Base-by-base conservation (phyloP, 208 protist genomes). In the Acanthamoeba rhysodes region DNA sequence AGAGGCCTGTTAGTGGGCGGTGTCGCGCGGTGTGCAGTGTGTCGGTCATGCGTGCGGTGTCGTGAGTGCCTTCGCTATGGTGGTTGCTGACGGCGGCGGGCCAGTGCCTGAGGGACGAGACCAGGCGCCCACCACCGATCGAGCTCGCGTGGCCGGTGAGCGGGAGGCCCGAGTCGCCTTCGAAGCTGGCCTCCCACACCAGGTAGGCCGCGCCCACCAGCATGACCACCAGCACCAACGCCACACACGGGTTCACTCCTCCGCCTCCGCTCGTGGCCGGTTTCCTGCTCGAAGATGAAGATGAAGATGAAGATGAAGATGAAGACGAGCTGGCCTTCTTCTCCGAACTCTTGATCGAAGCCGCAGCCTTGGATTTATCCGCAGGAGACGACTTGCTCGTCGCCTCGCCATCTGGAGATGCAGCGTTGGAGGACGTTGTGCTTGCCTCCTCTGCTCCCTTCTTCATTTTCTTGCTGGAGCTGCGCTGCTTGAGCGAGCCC, bases 41-140 rank as follows among this genome's bases (percentile, higher is more conserved):
- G 68, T 45, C 68, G 4, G 32, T 0, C 16, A 37, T 53, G 41
- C 1, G 16, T 84, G 41, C 6, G 7, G 8, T 48, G n/a, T 6
- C 4, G 20, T 27, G 29, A 27, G n/a, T 64, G 48, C 80, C 80
- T 88, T 88, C 80, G 80, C 34, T 64, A 29, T 88, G 80, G 27
- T 88, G 80, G 27, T 41, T 8, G 29, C 41, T 88, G 41, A 88
- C 53, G 50, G 50, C 80, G 29, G 27, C 24, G 20, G 80, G 80
- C 80, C 80, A 88, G 80, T 88, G 80, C 45, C 80, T 29, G 50
- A 88, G 80, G 50, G 80, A 88, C n/a, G 80, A 88, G 18, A 64
- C 80, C n/a, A 88, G 24, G 80, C 80, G 80, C 2, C 80, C 50
- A 48, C 80, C 80, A 8, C 64, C 80, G 50, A 88, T 55, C 32